A percentile compares a stretch with the other conserved stretches of the same genome.
phyloP scores from a whole-genome alignment of 1,284 basidiomycete species.

The Exobasidium cylindrosporum region DNA sequence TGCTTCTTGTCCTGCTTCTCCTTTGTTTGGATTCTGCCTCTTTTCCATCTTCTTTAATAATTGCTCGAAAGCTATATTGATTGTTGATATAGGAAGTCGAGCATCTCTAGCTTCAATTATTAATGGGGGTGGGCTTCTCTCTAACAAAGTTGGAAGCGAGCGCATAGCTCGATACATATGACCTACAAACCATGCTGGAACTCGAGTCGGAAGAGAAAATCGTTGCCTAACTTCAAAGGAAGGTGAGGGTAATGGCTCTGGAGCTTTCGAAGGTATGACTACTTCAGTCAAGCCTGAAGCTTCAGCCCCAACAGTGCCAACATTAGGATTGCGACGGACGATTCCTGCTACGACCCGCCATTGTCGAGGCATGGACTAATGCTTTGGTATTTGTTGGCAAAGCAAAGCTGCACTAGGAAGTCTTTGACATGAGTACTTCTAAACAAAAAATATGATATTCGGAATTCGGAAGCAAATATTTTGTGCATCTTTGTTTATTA shows the following conservation, averaged over 20 bases:
- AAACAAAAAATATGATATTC: no score
- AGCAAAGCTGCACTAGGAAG: no score
- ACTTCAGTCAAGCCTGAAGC: no score
- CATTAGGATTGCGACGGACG: background rate
- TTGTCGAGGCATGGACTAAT: background rate
- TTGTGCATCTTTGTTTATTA: no score
- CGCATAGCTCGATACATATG: conserved; percentile 68
- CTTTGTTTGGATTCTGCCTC: conserved; percentile 58
- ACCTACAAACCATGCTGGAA: conserved; percentile 95
- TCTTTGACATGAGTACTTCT: no score
- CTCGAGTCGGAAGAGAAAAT: conserved; percentile 57
- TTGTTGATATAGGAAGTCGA: conserved; percentile 84
- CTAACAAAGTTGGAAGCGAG: conserved; percentile 60
- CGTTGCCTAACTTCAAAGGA: conserved; percentile 50
- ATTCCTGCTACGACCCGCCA: background rate
- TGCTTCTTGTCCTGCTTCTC: conserved; percentile 48
- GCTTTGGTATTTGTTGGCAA: no score
- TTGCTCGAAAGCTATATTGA: conserved; percentile 69
- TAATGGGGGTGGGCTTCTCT: conserved; percentile 71
- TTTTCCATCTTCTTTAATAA: conserved; percentile 48
- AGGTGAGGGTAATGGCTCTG: no score
- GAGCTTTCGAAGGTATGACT: no score
- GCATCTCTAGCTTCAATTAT: conserved; percentile 93
- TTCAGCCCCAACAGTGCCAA: background rate
- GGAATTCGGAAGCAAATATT: no score